Evolutionary conservation across 2,329 filamentous ascomycete genomes (phyloP).

Genomic region (Waltergamsia citrina): DNA sequence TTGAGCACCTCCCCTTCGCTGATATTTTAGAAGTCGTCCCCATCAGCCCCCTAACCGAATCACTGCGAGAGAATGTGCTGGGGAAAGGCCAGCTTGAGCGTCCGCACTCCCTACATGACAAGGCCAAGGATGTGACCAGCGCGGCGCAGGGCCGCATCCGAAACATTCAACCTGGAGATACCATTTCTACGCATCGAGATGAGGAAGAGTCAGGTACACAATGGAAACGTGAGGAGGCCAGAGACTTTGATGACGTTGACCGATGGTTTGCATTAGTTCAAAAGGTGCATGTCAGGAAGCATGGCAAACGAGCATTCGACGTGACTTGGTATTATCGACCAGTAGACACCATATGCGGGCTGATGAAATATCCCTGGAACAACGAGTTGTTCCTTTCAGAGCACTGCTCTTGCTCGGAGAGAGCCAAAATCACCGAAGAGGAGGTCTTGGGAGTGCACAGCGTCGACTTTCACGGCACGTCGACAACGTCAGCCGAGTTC

Average conservation of each 20-base stretch:
- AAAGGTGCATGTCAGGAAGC: constrained; percentile 26
- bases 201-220: constrained; percentile 33
- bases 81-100: constrained; percentile 16
- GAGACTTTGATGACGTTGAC: constrained; percentile 31
- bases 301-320: constrained; percentile 38
- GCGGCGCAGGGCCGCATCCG: constrained; percentile 12
- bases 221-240: constrained; percentile 44
- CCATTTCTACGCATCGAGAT: constrained; percentile 38
- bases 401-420: constrained; percentile 59
- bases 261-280: constrained; percentile 67
- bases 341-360: constrained; percentile 58
- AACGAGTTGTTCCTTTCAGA: constrained; percentile 73
- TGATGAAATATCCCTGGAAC: constrained; percentile 56
- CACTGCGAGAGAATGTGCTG: constrained; percentile 17
- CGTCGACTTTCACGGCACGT: constrained; percentile 47
- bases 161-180: constrained; percentile 33
- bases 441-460: constrained; percentile 49
- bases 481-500: constrained; percentile 37
- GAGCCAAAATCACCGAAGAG: constrained; percentile 34
- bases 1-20: constrained; percentile 53
- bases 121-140: constrained; percentile 10
- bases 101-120: constrained; percentile 11
- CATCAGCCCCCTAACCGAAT: constrained; percentile 14
- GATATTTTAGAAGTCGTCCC: constrained; percentile 32
- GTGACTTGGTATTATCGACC: constrained; percentile 69